Percentiles rank a stretch among this genome's conserved stretches.
Conservation (phyloP, 2,329 filamentous ascomycete genomes). For the Whalleya microplaca region DNA sequence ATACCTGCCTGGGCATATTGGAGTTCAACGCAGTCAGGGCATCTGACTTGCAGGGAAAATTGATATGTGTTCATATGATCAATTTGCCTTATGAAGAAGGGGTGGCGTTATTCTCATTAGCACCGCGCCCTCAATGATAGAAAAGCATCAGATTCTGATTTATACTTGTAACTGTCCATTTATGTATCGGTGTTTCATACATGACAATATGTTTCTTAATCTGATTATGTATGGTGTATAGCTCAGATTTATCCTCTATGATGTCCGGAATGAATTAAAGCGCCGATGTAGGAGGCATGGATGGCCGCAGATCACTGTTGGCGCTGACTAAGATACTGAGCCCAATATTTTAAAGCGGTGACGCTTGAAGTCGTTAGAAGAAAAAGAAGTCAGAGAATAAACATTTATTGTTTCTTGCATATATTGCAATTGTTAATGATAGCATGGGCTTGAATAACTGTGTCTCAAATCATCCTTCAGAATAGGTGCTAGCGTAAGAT, state of each 20-base stretch:
- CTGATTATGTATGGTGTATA: too few relatives aligned
- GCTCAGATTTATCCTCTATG: neutral
- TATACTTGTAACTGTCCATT: neutral
- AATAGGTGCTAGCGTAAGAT: too few relatives aligned
- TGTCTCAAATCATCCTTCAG: too few relatives aligned
- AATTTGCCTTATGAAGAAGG: neutral
- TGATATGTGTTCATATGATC: constrained; percentile 4
- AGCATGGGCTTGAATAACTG: too few relatives aligned
- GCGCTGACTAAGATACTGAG: too few relatives aligned
- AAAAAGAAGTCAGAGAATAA: too few relatives aligned
- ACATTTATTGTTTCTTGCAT: too few relatives aligned
- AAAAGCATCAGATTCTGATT: constrained; percentile 20
- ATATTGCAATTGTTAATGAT: too few relatives aligned
- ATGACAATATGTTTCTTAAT: too few relatives aligned
- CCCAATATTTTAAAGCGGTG: too few relatives aligned
- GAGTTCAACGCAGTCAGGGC: constrained; percentile 4
- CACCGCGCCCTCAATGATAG: neutral
- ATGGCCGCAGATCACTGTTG: neutral
- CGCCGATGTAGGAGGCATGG: neutral
- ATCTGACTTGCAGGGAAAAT: neutral
- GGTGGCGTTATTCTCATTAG: neutral
- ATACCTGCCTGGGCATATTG: constrained; percentile 7
- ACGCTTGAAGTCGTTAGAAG: too few relatives aligned
- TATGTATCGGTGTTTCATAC: too few relatives aligned
- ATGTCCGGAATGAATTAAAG: neutral